Evolutionary conservation across 805 yeast species (phyloP).

Genomic region (Wickerhamiella occidentalis): DNA sequence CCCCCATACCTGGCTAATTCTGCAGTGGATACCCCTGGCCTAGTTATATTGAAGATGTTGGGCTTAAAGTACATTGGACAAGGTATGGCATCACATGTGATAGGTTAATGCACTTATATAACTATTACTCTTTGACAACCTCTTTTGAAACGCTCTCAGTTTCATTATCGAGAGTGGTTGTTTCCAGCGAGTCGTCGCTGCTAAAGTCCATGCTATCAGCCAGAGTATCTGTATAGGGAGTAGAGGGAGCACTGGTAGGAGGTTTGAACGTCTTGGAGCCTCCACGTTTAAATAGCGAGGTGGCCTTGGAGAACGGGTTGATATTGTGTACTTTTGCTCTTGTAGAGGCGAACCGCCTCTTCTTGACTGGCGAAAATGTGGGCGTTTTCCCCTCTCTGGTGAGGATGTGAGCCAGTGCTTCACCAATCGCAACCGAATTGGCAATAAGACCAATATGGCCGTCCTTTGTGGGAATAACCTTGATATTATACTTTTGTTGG

Average conservation of each 20-base stretch:
- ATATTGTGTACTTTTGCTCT: not conserved
- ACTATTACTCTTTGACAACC: no score
- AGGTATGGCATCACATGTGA: not conserved
- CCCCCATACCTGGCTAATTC: no score
- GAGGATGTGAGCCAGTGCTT: constrained; percentile 52
- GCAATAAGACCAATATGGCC: constrained; percentile 77
- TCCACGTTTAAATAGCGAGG: not conserved
- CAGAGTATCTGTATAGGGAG: not conserved
- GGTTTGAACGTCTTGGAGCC: not conserved
- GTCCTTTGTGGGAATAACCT: constrained; percentile 46
- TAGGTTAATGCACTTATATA: no score
- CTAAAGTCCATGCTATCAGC: not conserved
- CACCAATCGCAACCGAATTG: constrained; percentile 59
- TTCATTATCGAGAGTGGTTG: not conserved
- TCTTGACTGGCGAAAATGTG: constrained; percentile 4
- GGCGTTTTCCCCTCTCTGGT: constrained; percentile 37
- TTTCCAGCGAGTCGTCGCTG: not conserved
- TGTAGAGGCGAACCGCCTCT: constrained; percentile 8
- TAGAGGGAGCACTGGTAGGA: not conserved
- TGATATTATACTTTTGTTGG: constrained; percentile 33
- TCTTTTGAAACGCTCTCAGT: no score
- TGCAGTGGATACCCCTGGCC: no score
- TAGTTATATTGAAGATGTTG: no score
- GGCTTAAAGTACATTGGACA: no score
- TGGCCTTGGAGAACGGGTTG: not conserved